These are phyloP conservation scores for Coemansia sp. DNA, from an alignment of 192 early-diverging fungal genomes.

Conservation along the genomic window DNA sequence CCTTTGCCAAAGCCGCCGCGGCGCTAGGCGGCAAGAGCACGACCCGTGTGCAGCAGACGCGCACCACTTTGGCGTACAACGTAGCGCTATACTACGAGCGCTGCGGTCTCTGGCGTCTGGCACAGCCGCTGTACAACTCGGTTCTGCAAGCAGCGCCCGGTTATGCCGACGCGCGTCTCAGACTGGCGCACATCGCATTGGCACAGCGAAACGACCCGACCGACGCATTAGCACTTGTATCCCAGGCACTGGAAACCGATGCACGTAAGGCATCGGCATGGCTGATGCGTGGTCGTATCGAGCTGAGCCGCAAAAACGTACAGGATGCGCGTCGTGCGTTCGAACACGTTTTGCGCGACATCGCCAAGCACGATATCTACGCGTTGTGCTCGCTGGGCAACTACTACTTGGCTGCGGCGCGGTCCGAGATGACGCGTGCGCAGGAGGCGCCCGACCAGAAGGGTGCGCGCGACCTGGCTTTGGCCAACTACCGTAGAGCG, in stretches of 20 bases:
- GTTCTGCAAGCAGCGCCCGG: slow-evolving; percentile 66
- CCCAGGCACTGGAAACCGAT: slow-evolving; percentile 63
- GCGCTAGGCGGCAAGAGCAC: slow-evolving; percentile 5
- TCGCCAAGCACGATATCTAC: slow-evolving; percentile 76
- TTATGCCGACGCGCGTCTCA: slow-evolving; percentile 77
- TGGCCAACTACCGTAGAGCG: slow-evolving; percentile 61
- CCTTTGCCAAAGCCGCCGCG: slow-evolving; percentile 10
- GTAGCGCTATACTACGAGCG: slow-evolving; percentile 69
- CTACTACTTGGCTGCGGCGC: slow-evolving; percentile 68
- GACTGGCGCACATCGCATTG: slow-evolving; percentile 71
- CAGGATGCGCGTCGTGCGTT: slow-evolving; percentile 70
- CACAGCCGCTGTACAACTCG: slow-evolving; percentile 64
- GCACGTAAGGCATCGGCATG: slow-evolving; percentile 63
- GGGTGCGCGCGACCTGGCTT: slow-evolving; percentile 3
- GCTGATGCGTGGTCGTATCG: slow-evolving; percentile 73
- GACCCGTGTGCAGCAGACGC: slow-evolving; percentile 15
- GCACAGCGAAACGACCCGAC: slow-evolving; percentile 50
- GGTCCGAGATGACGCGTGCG: slow-evolving; percentile 24
- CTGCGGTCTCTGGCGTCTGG: slow-evolving; percentile 57
- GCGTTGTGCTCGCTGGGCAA: slow-evolving; percentile 81
- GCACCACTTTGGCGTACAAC: slow-evolving; percentile 73
- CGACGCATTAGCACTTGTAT: slow-evolving; percentile 64
- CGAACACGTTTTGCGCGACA: slow-evolving; percentile 75
- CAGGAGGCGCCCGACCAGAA: background rate
- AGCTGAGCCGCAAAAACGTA: slow-evolving; percentile 61